Evolutionary conservation across 306 rosid genomes (phyloP).

Genomic region (Potentilla sterilis): DNA sequence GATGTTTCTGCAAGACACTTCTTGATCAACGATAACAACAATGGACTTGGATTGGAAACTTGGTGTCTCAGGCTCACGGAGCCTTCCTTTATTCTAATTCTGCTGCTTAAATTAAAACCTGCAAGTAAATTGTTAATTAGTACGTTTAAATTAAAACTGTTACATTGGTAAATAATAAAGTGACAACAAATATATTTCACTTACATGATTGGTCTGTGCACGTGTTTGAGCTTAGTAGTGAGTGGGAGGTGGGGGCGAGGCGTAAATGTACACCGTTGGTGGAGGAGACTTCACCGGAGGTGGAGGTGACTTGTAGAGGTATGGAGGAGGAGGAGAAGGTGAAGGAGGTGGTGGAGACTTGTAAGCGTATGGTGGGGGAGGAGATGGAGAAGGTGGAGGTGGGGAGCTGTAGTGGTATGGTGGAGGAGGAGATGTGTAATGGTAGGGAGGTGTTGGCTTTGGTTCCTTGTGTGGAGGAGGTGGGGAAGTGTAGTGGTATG

Average conservation of each 20-base stretch:
- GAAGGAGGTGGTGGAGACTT: conserved; percentile 42
- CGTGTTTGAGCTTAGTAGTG: conserved; percentile 38
- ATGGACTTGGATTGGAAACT: conserved; percentile 47
- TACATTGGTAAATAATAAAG: background rate
- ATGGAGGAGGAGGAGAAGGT: conserved; percentile 42
- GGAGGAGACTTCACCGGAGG: conserved; percentile 58
- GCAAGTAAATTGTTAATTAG: conserved; percentile 17
- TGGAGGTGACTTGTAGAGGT: conserved; percentile 58
- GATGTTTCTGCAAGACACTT: conserved; percentile 29
- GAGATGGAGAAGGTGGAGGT: conserved; percentile 37
- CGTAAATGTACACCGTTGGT: conserved; percentile 52
- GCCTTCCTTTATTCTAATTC: conserved; percentile 58
- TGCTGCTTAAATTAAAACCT: conserved; percentile 63
- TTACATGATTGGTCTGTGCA: conserved; percentile 51
- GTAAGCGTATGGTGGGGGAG: conserved; percentile 36
- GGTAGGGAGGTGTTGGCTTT: conserved; percentile 33
- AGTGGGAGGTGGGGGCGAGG: conserved; percentile 61
- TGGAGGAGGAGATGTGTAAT: conserved; percentile 30
- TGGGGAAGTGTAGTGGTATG: conserved; percentile 40
- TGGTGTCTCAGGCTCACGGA: conserved; percentile 41
- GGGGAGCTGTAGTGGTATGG: conserved; percentile 48
- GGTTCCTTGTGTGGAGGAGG: conserved; percentile 20
- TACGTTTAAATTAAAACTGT: background rate
- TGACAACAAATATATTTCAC: conserved; percentile 13
- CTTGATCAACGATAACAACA: conserved; percentile 22